Evolutionary conservation across 2,329 filamentous ascomycete genomes (phyloP), one percentile per base, ranked within the genome.

Genomic region (Venturia oleaginea): DNA sequence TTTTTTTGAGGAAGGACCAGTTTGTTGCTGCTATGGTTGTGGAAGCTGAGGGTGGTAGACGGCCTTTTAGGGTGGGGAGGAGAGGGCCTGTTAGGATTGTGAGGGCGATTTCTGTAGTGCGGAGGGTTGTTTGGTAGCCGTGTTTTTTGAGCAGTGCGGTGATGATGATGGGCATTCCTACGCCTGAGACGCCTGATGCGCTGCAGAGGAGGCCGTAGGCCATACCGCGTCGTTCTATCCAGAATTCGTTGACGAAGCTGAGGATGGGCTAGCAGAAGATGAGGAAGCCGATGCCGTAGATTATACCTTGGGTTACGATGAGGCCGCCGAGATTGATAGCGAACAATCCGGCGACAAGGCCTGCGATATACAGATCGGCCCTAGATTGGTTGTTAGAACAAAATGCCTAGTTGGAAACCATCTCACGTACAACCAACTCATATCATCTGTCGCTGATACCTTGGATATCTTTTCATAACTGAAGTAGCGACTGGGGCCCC

Each of bases 181-280:
- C 66, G 7, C 66, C 68, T 17, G 73, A 69, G 24, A 71, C 69
- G 0, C 74, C 75, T 0, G 70, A 71, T 4, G 72, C 71, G 3
- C 67, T 69, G 61, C 68, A 74, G 4, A 76, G 67, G 17, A 76
- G 60, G 4, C 74, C 73, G 64, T 72, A 76, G 2, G 75, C 75
- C 69, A 76, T 71, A 22, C 79, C 79, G 61, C 74, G 72, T 22
- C 76, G 70, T 3, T 66, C 65, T 24, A 78, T 69, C 72, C 72
- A 78, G 67, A 68, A 78, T 63, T 78, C 76, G 65, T 78, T 74
- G 24, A 78, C 68, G 74, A 78, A 77, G 62, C 67, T 72, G 30
- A 78, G 62, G 48, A 77, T 74, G 10, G 77, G 70, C 34, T 68
- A 76, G 30, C 73, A 74, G 64, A 78, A 71, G 30, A 75, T 73